Conservation (phyloP, 2,329 filamentous ascomycete genomes). For the Zasmidium citrigriseum region DNA sequence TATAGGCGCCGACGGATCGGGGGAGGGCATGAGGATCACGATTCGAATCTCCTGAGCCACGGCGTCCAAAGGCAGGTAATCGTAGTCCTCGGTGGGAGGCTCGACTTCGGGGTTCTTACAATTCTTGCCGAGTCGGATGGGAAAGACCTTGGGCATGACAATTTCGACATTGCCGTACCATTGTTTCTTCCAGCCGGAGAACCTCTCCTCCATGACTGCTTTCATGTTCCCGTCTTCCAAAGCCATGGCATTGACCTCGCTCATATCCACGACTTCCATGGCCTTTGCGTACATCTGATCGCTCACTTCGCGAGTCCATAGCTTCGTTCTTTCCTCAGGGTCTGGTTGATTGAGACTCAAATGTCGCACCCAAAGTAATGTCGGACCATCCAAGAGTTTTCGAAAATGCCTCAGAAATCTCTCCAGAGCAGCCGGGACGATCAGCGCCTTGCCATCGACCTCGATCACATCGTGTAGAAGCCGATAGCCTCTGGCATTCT, state of each 20-base stretch:
- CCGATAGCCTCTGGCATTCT: slow-evolving; percentile 11
- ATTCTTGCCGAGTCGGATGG: not conserved
- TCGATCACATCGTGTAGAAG: slow-evolving; percentile 5
- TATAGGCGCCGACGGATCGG: slow-evolving; percentile 2
- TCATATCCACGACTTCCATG: slow-evolving; percentile 13
- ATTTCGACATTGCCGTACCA: slow-evolving; percentile 6
- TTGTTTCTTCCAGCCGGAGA: slow-evolving; percentile 7
- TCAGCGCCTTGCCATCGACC: slow-evolving; percentile 5
- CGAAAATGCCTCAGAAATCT: slow-evolving; percentile 8
- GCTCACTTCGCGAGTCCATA: slow-evolving; percentile 12
- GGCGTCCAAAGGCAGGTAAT: slow-evolving; percentile 5
- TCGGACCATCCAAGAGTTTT: not conserved
- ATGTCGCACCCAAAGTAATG: slow-evolving; percentile 11
- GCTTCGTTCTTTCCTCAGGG: slow-evolving; percentile 2
- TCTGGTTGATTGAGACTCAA: slow-evolving; percentile 8
- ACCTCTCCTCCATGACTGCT: slow-evolving; percentile 1
- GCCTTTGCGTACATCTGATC: slow-evolving; percentile 14
- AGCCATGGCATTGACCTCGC: slow-evolving; percentile 8
- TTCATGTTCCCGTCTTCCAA: slow-evolving; percentile 7
- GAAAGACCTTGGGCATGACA: slow-evolving; percentile 8
- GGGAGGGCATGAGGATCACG: not conserved
- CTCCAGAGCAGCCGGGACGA: slow-evolving; percentile 7
- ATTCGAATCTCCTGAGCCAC: slow-evolving; percentile 9
- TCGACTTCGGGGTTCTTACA: not conserved
- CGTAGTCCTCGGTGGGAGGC: not conserved